These are phyloP conservation scores for Salix koriyanagi DNA, from an alignment of 345 rosid genomes.

Conservation along the genomic window DNA sequence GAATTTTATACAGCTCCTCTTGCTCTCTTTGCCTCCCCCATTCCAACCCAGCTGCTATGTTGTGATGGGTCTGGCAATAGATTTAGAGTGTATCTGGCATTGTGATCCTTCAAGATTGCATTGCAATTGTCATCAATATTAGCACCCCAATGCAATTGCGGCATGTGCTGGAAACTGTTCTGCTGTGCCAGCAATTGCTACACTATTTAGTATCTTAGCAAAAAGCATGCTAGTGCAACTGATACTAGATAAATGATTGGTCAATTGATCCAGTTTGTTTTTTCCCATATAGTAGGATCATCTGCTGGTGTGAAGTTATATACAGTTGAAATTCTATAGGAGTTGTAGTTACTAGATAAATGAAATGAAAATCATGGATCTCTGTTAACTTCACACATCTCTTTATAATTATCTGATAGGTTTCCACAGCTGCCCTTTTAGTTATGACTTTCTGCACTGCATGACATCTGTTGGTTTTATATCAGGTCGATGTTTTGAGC, in stretches of 20 bases:
- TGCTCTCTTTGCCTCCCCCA: background rate
- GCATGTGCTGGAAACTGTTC: background rate
- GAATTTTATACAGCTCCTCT: background rate
- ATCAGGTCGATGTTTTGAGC: slow-evolving; percentile 77
- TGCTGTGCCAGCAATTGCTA: slow-evolving; percentile 6
- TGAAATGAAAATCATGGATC: background rate
- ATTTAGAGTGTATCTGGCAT: background rate
- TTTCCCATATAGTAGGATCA: background rate
- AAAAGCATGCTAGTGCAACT: background rate
- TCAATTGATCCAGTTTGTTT: background rate
- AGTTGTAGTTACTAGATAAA: background rate
- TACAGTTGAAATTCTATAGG: background rate
- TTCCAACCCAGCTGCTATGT: background rate
- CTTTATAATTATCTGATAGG: background rate
- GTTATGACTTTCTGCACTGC: background rate
- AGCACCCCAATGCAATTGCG: background rate
- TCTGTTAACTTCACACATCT: background rate
- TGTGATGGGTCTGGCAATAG: background rate
- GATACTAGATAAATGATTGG: no score
- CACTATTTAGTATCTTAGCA: background rate
- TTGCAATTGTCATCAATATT: background rate
- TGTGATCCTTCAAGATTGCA: background rate
- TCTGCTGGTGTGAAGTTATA: background rate
- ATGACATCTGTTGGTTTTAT: slow-evolving; percentile 17
- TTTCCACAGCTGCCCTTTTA: background rate